Conservation (phyloP, 2,329 filamentous ascomycete genomes). For the Fusarium sp. region DNA sequence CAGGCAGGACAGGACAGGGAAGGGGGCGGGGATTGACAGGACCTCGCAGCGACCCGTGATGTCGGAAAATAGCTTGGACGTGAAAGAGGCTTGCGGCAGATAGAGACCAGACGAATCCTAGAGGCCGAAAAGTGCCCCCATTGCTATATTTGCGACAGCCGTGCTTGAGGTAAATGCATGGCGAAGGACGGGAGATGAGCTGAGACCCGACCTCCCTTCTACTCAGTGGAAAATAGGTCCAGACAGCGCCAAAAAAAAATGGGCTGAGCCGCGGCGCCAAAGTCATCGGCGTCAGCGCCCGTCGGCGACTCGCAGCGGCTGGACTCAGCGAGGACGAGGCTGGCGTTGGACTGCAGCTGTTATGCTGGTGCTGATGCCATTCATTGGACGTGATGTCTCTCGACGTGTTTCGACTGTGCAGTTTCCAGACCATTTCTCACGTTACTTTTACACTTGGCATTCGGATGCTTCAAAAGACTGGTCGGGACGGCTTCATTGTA, state of each 20-base stretch:
- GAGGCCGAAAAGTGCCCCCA: conserved; percentile 9
- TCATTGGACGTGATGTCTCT: neutral
- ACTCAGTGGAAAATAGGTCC: neutral
- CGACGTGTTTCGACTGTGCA: neutral
- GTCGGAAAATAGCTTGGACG: neutral
- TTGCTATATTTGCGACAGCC: conserved; percentile 40
- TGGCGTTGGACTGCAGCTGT: neutral
- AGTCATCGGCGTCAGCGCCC: neutral
- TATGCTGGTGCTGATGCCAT: neutral
- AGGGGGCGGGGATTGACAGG: conserved; percentile 23
- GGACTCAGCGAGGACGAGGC: conserved; percentile 4
- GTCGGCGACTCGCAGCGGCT: neutral
- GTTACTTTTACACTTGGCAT: neutral
- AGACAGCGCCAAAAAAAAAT: neutral
- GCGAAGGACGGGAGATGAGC: neutral
- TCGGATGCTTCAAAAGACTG: neutral
- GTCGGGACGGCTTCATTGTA: neutral
- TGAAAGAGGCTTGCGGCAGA: conserved; percentile 21
- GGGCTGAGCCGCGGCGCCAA: neutral
- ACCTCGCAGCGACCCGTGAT: conserved; percentile 17
- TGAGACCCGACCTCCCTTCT: neutral
- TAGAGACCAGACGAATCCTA: conserved; percentile 20
- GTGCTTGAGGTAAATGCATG: conserved; percentile 9
- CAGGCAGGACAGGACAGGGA: neutral
- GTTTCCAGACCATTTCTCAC: neutral